Evolutionary conservation across 1,139 yeast genomes (phyloP).

Genomic region (Pichia sp.): DNA sequence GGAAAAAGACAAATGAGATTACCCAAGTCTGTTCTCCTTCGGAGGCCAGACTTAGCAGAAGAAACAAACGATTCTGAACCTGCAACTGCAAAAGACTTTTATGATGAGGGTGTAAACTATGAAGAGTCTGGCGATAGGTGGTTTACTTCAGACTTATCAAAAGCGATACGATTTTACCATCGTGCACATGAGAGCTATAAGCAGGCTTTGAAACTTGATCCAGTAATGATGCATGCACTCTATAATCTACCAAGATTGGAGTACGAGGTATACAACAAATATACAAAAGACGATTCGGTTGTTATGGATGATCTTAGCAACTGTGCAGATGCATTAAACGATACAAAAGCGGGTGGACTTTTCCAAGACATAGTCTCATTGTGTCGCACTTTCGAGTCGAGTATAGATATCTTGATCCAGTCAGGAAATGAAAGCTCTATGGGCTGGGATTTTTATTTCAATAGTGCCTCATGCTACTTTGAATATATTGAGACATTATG

Average conservation of each 20-base stretch:
- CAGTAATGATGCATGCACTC: conserved; percentile 37
- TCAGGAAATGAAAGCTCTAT: conserved; percentile 15
- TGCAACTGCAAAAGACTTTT: conserved; percentile 41
- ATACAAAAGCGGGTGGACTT: conserved; percentile 31
- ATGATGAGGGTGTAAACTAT: conserved; percentile 45
- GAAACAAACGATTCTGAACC: conserved; percentile 24
- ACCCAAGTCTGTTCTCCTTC: conserved; percentile 19
- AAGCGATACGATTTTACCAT: conserved; percentile 51
- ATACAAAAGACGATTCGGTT: conserved; percentile 43
- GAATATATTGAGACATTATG: conserved; percentile 42
- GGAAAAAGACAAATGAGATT: conserved; percentile 18
- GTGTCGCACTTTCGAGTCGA: conserved; percentile 38
- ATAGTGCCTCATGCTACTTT: conserved; percentile 44
- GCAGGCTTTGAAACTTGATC: conserved; percentile 31
- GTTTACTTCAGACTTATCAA: conserved; percentile 51
- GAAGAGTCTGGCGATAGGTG: conserved; percentile 60
- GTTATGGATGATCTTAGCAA: conserved; percentile 36
- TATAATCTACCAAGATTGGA: conserved; percentile 48
- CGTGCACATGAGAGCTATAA: conserved; percentile 41
- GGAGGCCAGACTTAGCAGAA: neutral
- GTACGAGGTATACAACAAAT: conserved; percentile 46
- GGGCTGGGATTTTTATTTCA: conserved; percentile 41
- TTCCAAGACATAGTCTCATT: conserved; percentile 38
- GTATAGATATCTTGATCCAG: conserved; percentile 30
- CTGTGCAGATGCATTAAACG: conserved; percentile 40